Evolutionary conservation across 306 rosid species (phyloP).

Genomic region (Comarum palustre): DNA sequence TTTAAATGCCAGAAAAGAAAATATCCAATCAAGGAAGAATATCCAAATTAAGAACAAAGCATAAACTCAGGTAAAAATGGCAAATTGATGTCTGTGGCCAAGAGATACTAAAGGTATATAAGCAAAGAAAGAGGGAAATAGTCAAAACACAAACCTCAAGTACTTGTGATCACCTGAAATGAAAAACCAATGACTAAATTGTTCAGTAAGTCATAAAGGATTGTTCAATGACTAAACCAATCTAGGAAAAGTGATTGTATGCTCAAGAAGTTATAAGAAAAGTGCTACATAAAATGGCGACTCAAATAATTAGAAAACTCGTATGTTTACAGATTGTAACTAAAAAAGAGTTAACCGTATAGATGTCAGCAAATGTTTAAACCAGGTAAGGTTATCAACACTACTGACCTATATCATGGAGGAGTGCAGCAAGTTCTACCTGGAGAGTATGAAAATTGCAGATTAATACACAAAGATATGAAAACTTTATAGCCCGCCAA

Average conservation of each 20-base stretch:
- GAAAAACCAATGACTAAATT: slow-evolving; percentile 5
- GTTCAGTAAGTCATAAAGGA: slow-evolving; percentile 14
- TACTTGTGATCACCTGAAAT: slow-evolving; percentile 81
- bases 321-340: no score
- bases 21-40: slow-evolving; percentile 8
- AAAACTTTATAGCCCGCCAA: background rate
- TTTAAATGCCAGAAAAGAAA: background rate
- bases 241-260: background rate
- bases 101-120: slow-evolving; percentile 6
- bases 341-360: background rate
- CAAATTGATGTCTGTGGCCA: background rate
- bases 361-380: background rate
- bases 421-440: slow-evolving; percentile 90
- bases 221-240: no score
- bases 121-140: slow-evolving; percentile 17
- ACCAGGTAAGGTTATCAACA: background rate
- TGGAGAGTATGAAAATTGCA: slow-evolving; percentile 30
- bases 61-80: background rate
- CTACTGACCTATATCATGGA: slow-evolving; percentile 71
- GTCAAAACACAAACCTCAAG: slow-evolving; percentile 47
- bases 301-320: background rate
- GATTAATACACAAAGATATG: background rate
- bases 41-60: background rate
- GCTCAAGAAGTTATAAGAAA: background rate
- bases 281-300: background rate